phyloP scores from a whole-genome alignment of 805 yeast genomes.

The Yarrowia sp. region DNA sequence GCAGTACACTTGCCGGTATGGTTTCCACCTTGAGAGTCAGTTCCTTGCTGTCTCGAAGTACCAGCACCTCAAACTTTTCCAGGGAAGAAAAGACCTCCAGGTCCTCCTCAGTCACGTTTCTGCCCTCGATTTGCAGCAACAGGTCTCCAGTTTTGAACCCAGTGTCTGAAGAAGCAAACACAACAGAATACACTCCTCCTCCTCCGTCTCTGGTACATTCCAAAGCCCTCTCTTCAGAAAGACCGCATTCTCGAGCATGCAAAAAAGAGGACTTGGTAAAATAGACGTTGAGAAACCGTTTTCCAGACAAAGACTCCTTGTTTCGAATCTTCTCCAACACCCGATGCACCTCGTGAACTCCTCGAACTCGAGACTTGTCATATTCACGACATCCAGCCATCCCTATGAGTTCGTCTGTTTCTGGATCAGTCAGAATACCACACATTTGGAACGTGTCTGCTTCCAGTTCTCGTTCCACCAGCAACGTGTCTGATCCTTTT shows the following conservation, averaged over 20 bases:
- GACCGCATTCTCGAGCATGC: slow-evolving; percentile 76
- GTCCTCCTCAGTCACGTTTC: slow-evolving; percentile 61
- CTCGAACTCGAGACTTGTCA: slow-evolving; percentile 68
- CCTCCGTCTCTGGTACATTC: slow-evolving; percentile 30
- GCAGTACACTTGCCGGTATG: slow-evolving; percentile 50
- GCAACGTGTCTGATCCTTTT: not conserved
- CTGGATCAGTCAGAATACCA: slow-evolving; percentile 48
- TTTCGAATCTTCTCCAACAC: slow-evolving; percentile 52
- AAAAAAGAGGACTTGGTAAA: slow-evolving; percentile 61
- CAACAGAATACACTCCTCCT: not conserved
- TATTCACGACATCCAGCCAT: slow-evolving; percentile 49
- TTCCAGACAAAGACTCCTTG: slow-evolving; percentile 47
- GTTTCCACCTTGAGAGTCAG: slow-evolving; percentile 60
- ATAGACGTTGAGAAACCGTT: slow-evolving; percentile 69
- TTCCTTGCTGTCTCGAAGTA: slow-evolving; percentile 66
- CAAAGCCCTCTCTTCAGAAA: slow-evolving; percentile 73
- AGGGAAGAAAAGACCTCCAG: slow-evolving; percentile 47
- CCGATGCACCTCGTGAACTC: slow-evolving; percentile 57
- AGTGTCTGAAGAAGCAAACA: slow-evolving; percentile 54
- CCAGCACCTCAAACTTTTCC: slow-evolving; percentile 49
- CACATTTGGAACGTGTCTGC: no score
- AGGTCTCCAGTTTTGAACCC: slow-evolving; percentile 62
- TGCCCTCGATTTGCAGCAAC: slow-evolving; percentile 60
- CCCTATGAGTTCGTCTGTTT: slow-evolving; percentile 62
- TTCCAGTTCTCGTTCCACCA: not conserved